Evolutionary conservation across 345 rosid species (phyloP).

Genomic region (Rubroshorea leprosula): DNA sequence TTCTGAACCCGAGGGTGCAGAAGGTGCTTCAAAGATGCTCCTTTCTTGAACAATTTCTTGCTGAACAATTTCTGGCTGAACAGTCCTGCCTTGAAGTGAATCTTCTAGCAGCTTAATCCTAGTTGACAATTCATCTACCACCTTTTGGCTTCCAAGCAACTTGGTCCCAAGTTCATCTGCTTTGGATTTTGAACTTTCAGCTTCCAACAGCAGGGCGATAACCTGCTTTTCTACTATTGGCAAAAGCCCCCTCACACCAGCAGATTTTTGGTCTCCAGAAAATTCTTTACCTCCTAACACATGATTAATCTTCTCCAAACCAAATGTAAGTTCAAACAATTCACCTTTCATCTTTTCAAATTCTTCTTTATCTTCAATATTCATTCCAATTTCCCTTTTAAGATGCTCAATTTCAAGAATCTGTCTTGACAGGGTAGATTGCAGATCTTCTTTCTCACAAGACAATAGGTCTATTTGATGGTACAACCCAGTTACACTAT

Average conservation of each 20-base stretch:
- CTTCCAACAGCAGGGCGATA: constrained; percentile 41
- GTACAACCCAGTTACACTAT: constrained; percentile 43
- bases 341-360: constrained; percentile 47
- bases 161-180: constrained; percentile 56
- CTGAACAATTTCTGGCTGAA: constrained; percentile 51
- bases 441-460: constrained; percentile 47
- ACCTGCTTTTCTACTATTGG: constrained; percentile 49
- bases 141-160: constrained; percentile 64
- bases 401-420: constrained; percentile 56
- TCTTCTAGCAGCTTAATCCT: constrained; percentile 62
- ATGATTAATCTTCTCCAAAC: constrained; percentile 48
- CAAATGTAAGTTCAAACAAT: constrained; percentile 38
- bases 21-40: constrained; percentile 61
- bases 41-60: constrained; percentile 62
- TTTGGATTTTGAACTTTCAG: constrained; percentile 51
- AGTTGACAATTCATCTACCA: constrained; percentile 49
- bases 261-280: constrained; percentile 33
- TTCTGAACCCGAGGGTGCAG: constrained; percentile 60
- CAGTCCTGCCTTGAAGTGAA: constrained; percentile 37
- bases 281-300: constrained; percentile 41
- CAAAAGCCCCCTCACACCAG: constrained; percentile 35
- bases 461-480: constrained; percentile 46
- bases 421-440: constrained; percentile 41
- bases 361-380: constrained; percentile 29
- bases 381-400: constrained; percentile 38